Base-by-base conservation (phyloP, 2,329 filamentous ascomycete species). In the Zymoseptoria tritici region DNA sequence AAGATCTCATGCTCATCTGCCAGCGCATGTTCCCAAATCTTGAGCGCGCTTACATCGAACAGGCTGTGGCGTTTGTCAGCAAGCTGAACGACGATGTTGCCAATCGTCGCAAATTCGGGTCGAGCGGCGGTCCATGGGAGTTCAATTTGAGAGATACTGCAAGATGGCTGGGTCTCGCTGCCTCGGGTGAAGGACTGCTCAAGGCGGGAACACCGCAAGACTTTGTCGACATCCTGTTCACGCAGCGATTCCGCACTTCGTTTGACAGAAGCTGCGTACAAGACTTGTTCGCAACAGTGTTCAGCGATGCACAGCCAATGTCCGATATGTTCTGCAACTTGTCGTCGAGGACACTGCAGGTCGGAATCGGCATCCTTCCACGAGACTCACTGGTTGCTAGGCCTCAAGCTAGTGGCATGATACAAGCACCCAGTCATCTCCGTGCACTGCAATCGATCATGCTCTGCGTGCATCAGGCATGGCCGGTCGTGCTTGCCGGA, bases 141-240 rank as follows among this genome's bases (percentile, higher is more conserved):
- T 94, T 96, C 72, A 99, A 96, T 69, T 78, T 99, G 64, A 87
- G 91, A 73, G 93, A 97, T 73, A 90, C 91, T 2, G 83, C 94
- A 58, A 84, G 93, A 62, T 97, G 93, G 93, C 77, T 97, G 54
- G 84, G 89, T 65, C 76, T 97, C 13, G 78, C 89, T 31, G 81
- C 83, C 9, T 83, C 83, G 0, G 72, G 80, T 1, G 80, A 86
- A 51, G 79, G 84, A 4, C 76, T 91, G 13, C 77, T 92, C 19
- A 76, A 80, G 24, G 81, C 82, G 24, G 84, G 84, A 2, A 78
- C 77, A 31, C 80, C 84, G 7, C 80, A 84, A 54, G 88, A 96
- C 71, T 96, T 95, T 73, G 79, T 96, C 16, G 83, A 91, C 62
- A 82, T 94, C 16, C 81, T 96, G 53, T 90, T 97, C 63, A 82